Conservation (phyloP, 768 basidiomycete species). For the Glaciozyma antarctica region DNA sequence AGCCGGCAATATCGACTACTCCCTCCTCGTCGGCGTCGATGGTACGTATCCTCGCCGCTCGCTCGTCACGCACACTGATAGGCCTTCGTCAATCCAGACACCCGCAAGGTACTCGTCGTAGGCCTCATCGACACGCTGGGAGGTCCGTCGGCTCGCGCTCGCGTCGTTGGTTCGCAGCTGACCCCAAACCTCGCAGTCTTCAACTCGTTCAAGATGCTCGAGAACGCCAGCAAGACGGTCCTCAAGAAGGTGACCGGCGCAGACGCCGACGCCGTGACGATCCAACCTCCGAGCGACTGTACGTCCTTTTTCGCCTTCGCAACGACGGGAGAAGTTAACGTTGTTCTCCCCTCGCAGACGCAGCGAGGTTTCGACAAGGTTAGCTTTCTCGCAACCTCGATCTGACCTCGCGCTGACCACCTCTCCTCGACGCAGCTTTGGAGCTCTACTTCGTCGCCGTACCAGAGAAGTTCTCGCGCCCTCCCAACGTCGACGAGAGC, state of each 20-base stretch:
- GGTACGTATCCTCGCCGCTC: neutral
- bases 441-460: slow-evolving; percentile 18
- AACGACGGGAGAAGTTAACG: too few species aligned
- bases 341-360: neutral
- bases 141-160: neutral
- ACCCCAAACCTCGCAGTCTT: slow-evolving; percentile 7
- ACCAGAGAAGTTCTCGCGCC: slow-evolving; percentile 15
- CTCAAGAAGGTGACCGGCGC: slow-evolving; percentile 4
- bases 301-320: too few species aligned
- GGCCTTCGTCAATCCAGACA: neutral
- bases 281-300: slow-evolving; percentile 16
- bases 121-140: slow-evolving; percentile 20
- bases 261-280: slow-evolving; percentile 13
- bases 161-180: neutral
- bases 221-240: slow-evolving; percentile 17
- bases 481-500: neutral
- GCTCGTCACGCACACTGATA: neutral
- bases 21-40: slow-evolving; percentile 84
- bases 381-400: neutral
- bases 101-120: slow-evolving; percentile 10
- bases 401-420: neutral
- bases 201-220: slow-evolving; percentile 19
- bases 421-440: neutral
- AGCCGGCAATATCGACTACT: slow-evolving; percentile 95
- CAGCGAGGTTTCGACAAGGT: slow-evolving; percentile 12